phyloP scores from a whole-genome alignment of 345 rosid species.

The Salix caprea region DNA sequence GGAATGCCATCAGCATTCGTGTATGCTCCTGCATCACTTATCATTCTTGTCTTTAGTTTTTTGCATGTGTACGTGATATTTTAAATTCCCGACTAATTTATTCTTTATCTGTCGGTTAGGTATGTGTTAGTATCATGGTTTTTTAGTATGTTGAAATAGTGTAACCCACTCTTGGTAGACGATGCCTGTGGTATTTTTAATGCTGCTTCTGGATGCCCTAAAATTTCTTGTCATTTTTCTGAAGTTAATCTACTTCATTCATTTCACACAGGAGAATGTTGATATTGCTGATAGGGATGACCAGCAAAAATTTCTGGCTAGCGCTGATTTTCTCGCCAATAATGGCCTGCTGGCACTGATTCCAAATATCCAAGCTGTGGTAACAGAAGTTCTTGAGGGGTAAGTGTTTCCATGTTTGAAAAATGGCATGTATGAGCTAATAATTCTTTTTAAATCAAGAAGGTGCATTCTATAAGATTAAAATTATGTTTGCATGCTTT shows the following conservation, averaged over 20 bases:
- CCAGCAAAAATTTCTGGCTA: conserved; percentile 67
- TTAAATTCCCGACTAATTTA: background rate
- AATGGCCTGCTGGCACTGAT: conserved; percentile 54
- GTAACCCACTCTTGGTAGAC: background rate
- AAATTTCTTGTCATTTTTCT: conserved; percentile 8
- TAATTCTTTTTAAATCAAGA: background rate
- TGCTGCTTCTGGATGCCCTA: background rate
- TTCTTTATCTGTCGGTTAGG: background rate
- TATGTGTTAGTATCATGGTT: background rate
- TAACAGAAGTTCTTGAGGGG: conserved; percentile 72
- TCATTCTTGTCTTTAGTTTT: background rate
- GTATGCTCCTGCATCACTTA: too few species aligned
- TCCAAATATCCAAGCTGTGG: conserved; percentile 58
- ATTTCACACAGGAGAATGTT: conserved; percentile 55
- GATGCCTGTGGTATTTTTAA: background rate
- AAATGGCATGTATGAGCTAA: background rate
- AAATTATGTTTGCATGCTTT: background rate
- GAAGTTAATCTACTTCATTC: background rate
- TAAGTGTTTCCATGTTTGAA: conserved; percentile 22
- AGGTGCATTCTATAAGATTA: too few species aligned
- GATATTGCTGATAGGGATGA: conserved; percentile 72
- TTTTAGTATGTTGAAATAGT: background rate
- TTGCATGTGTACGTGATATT: background rate
- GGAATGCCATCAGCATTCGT: too few species aligned
- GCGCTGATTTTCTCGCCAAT: conserved; percentile 76